Evolutionary conservation across 169 alveolate genomes (phyloP), one percentile per base, ranked within the genome.

Genomic region (Eimeria necatrix): DNA sequence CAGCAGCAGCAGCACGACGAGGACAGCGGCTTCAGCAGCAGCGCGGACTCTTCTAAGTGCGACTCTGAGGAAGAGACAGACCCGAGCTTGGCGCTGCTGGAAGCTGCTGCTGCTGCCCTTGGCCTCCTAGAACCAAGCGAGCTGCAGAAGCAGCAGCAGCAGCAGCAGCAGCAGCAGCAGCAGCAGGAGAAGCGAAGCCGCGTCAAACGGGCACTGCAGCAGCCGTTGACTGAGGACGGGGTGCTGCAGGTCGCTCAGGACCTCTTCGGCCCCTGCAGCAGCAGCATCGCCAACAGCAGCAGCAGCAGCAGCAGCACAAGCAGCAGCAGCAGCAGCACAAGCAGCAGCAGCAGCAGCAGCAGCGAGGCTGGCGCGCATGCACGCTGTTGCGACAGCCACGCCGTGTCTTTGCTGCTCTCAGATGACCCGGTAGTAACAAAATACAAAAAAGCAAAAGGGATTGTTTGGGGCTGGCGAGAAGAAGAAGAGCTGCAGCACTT

Each of bases 401-500:
- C 8, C 20, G 20, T n/a, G 46, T 8, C 41, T 4, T 32, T 32
- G 18, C 53, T 24, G 7, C 81, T 71, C n/a, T 10, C 81, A 3
- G 18, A 4, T 20, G 46, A 9, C 53, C 81, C 81, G 78, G 10
- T n/a, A 8, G 6, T 68, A 8, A 56, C 64, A 8, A 56, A 56
- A 56, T 56, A 56, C 64, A 56, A 56, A 56, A 56, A 56, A 56
- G 64, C 64, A 14, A 56, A 14, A 68, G 26, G 78, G 6, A 12
- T 68, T n/a, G 78, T 68, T n/a, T 68, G 78, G 78, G 78, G 78
- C 16, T 20, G 10, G 41, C 51, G n/a, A 32, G 81, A 71, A 12
- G 81, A 71, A 71, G 81, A 3, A 32, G 81, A 71, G 81, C 81
- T 71, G 81, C 81, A 71, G 51, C 81, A 48, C 18, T 24, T 71